A percentile compares a stretch with the other conserved stretches of the same genome.
Evolutionary conservation across 139 green algal species (phyloP).

Genomic region (Protoeuglena noctilucae): DNA sequence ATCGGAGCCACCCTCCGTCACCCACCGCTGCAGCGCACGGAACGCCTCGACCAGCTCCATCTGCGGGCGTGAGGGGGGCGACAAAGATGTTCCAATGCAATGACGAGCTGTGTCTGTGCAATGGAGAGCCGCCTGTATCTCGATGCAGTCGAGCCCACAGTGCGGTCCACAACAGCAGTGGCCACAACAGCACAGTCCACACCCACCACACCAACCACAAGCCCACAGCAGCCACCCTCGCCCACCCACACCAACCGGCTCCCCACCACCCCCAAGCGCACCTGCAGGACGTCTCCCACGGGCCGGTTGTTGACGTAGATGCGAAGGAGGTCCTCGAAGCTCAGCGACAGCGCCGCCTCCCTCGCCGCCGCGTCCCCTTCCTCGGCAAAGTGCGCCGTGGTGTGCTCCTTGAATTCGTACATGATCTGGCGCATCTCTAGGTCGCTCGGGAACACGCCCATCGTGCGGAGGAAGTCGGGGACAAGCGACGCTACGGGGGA

Average conservation of each 20-base stretch:
- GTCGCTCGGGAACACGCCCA: conserved; percentile 50
- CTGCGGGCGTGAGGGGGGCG: no score
- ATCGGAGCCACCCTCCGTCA: no score
- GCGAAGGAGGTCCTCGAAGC: conserved; percentile 35
- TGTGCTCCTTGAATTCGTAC: conserved; percentile 20
- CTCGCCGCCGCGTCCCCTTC: no score
- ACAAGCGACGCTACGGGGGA: conserved; percentile 15
- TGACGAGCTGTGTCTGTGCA: no score
- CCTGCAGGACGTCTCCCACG: conserved; percentile 8
- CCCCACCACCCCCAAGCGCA: background rate
- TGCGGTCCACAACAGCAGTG: no score
- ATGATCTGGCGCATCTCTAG: conserved; percentile 23
- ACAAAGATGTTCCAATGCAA: no score
- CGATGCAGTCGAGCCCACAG: no score
- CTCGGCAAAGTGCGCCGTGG: conserved; percentile 9
- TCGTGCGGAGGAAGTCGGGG: conserved; percentile 42
- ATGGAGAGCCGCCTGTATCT: no score
- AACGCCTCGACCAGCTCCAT: no score
- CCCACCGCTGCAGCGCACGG: no score
- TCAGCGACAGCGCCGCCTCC: conserved; percentile 15
- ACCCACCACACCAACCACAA: no score
- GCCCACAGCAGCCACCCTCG: background rate
- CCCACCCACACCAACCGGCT: background rate
- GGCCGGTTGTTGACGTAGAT: conserved; percentile 52
- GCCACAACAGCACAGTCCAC: no score